Base-by-base conservation (phyloP, 2,329 filamentous ascomycete genomes). In the Didymosphaeria variabile region DNA sequence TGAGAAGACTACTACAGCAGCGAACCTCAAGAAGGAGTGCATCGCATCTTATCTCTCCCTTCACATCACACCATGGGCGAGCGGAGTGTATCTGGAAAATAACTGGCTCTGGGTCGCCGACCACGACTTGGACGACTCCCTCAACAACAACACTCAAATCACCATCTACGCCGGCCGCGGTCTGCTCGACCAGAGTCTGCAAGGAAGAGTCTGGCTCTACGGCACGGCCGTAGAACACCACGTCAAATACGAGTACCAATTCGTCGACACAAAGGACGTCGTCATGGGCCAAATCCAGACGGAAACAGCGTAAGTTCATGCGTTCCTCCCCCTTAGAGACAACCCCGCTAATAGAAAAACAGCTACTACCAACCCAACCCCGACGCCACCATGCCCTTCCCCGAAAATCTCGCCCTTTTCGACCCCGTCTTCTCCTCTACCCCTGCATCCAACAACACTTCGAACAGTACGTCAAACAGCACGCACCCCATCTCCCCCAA, bases 61-160 rank as follows among this genome's bases (percentile, higher is more conserved):
- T 46, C 81, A 82, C 52, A 62, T 88, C 51, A 88, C 87, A 4
- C 76, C 80, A 47, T 79, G 81, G 13, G 85, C 80, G 0, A 88
- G 88, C 2, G 72, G 72, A 0, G 84, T 89, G 44, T 96, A 97
- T 79, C 82, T 97, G 58, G 93, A 97, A 80, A 97, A 97, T 80
- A 89, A 86, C 53, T 97, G 94, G 94, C 89, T 91, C 77, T 97
- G 94, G 94, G 90, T 93, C 32, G 88, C 94, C 0, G 94, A 97
- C 29, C 73, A 76, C 81, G 92, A 96, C 75, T 89, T 97, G 26
- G 94, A 97, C 76, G 85, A 88, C 13, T 66, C 80, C 2, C 88
- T 90, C 70, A 87, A 92, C 78, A 87, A 81, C 60, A 75, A 75
- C 61, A 73, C 71, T 1, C 91, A 94, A 77, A 89, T 94, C 78